These are phyloP conservation scores for Suhomyces kilbournensis DNA, from an alignment of 805 yeast genomes.

Conservation along the genomic window DNA sequence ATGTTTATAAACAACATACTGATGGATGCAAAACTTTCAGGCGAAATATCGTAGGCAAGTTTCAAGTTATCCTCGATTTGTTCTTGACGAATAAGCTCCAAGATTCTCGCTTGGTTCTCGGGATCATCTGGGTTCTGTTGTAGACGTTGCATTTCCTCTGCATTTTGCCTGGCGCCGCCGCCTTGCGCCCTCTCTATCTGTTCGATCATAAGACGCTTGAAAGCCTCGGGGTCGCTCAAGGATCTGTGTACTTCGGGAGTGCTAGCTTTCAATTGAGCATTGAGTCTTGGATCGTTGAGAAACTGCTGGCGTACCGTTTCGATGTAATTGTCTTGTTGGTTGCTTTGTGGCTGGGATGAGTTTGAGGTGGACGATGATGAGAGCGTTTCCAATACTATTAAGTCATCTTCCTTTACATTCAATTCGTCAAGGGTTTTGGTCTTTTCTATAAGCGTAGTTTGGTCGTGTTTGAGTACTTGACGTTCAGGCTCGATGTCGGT, in stretches of 20 bases:
- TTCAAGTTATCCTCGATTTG: constrained; percentile 78
- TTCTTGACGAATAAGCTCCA: constrained; percentile 65
- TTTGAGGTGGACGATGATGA: constrained; percentile 7
- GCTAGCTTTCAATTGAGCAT: constrained; percentile 30
- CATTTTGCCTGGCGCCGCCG: constrained; percentile 13
- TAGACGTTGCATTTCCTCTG: constrained; percentile 48
- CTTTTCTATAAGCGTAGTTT: constrained; percentile 34
- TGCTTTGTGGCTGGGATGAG: not conserved
- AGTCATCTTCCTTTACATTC: constrained; percentile 56
- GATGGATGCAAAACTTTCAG: constrained; percentile 83
- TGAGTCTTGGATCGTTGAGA: constrained; percentile 38
- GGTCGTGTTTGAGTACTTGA: constrained; percentile 52
- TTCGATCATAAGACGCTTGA: constrained; percentile 39
- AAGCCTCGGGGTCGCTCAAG: constrained; percentile 47
- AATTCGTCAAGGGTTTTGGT: constrained; percentile 42
- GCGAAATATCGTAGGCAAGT: constrained; percentile 80
- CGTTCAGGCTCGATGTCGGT: constrained; percentile 46
- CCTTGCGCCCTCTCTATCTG: constrained; percentile 14
- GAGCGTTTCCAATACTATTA: constrained; percentile 40
- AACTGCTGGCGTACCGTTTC: constrained; percentile 52
- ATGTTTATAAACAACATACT: constrained; percentile 80
- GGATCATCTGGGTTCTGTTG: constrained; percentile 70
- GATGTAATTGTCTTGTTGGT: constrained; percentile 27
- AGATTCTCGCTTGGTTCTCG: constrained; percentile 59
- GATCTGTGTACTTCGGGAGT: constrained; percentile 49